Base-by-base conservation (phyloP, 2,329 filamentous ascomycete species). In the Mariannaea elegans region DNA sequence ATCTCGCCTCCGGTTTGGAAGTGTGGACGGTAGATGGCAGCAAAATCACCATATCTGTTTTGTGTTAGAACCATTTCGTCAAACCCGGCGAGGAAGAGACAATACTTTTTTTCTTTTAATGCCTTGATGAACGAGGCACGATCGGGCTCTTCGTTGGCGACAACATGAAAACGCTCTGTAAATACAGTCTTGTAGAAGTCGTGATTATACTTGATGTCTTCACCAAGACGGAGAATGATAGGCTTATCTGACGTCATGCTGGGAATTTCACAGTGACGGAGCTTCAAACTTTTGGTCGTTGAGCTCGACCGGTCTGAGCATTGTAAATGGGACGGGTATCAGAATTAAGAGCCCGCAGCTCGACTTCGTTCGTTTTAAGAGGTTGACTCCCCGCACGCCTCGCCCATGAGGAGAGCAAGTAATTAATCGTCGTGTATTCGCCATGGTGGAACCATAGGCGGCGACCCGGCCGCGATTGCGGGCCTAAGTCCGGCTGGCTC, bases 1-100 rank as follows among this genome's bases (percentile, higher is more conserved):
- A 88, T 88, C 66, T 88, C 85, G 4, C 84, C 84, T n/a, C 86
- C 86, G 0, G 83, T 85, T 46, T 84, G 81, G 77, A 83, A 88
- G 64, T 86, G 85, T 0, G 86, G 86, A 3, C 86, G 78, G 66
- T 84, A 84, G 63, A 80, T 77, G 39, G 81, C 82, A 2, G 72
- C 67, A 56, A 70, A 69, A 3, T 70, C 56, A 2, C 67, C 67
- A 62, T 70, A 70, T 56, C 67, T 67, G 2, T 0, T 1, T 1
- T 2, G 0, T 7, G 7, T 65, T 18, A 64, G 49, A n/a, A n/a
- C n/a, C n/a, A n/a, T n/a, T n/a, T n/a, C n/a, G n/a, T n/a, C n/a
- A n/a, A n/a, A n/a, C n/a, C n/a, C n/a, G n/a, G n/a, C n/a, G n/a
- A n/a, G n/a, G n/a, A n/a, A 9, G 13, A 7, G 1, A 24, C 12